These are phyloP conservation scores for Mariannaea elegans DNA, from an alignment of 2,329 filamentous ascomycete genomes.

Conservation along the genomic window DNA sequence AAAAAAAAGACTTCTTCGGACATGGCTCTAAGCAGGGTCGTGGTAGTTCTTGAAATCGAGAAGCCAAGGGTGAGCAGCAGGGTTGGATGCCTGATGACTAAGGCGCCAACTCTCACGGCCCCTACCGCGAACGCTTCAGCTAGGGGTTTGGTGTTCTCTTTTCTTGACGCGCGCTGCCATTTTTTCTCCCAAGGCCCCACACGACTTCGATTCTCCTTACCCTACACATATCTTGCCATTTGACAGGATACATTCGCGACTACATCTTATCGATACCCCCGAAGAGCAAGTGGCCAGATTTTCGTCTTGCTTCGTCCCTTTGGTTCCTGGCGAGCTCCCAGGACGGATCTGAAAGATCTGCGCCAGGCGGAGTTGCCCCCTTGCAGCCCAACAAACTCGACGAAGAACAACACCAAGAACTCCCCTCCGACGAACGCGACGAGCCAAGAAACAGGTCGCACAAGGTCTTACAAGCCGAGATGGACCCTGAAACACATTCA, in stretches of 20 bases:
- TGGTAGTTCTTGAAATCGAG: too few species aligned
- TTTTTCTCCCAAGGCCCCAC: conserved; percentile 43
- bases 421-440: conserved; percentile 26
- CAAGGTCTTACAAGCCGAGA: conserved; percentile 26
- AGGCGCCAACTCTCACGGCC: conserved; percentile 29
- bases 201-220: conserved; percentile 34
- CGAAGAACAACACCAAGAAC: conserved; percentile 29
- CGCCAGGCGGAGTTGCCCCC: conserved; percentile 29
- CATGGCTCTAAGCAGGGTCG: too few species aligned
- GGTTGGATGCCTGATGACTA: conserved; percentile 28
- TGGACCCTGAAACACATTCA: conserved; percentile 34
- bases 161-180: conserved; percentile 31
- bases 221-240: conserved; percentile 35
- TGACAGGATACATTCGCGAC: conserved; percentile 29
- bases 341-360: conserved; percentile 36
- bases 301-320: conserved; percentile 44
- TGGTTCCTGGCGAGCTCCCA: conserved; percentile 42
- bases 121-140: conserved; percentile 8
- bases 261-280: conserved; percentile 40
- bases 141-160: conserved; percentile 5
- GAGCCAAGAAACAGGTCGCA: conserved; percentile 26
- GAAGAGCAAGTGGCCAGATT: conserved; percentile 46
- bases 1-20: too few species aligned
- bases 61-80: neutral
- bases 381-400: conserved; percentile 22